Conservation (phyloP, 129 eudicot species). For the Centella asiatica region DNA sequence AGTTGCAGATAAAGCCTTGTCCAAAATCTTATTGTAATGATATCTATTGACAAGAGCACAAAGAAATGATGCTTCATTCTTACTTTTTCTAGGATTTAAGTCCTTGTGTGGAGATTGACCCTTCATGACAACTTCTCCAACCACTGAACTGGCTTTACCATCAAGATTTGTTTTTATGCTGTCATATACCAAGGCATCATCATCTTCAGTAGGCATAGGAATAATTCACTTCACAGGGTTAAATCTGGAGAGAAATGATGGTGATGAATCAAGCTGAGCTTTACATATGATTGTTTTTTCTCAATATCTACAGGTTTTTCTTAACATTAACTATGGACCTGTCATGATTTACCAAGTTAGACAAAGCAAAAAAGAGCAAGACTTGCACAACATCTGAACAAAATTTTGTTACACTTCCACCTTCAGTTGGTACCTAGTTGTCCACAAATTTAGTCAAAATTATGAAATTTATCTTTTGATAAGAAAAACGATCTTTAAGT, state of each 20-base stretch:
- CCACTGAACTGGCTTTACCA: neutral
- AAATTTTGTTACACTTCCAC: slow-evolving; percentile 33
- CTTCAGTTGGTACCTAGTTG: slow-evolving; percentile 36
- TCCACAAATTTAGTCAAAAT: slow-evolving; percentile 49
- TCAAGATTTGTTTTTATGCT: neutral
- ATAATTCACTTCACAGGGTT: slow-evolving; percentile 13
- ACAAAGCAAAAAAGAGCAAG: slow-evolving; percentile 25
- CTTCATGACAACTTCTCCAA: slow-evolving; percentile 17
- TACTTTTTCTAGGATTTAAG: slow-evolving; percentile 7
- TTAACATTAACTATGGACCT: slow-evolving; percentile 13
- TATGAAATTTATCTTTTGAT: no score
- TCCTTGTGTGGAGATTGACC: slow-evolving; percentile 10
- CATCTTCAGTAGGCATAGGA: slow-evolving; percentile 10
- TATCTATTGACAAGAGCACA: slow-evolving; percentile 1
- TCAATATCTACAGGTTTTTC: slow-evolving; percentile 13
- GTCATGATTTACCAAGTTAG: slow-evolving; percentile 16
- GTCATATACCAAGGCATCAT: slow-evolving; percentile 11
- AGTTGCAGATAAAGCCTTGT: neutral
- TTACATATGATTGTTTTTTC: slow-evolving; percentile 6
- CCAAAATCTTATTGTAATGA: neutral
- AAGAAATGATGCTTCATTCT: neutral
- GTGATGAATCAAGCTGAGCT: slow-evolving; percentile 11
- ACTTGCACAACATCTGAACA: slow-evolving; percentile 42
- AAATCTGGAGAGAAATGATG: slow-evolving; percentile 3
- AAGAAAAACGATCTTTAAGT: no score